Percentiles rank a stretch among this genome's conserved stretches.
These are phyloP conservation scores for Crithidia thermophila DNA, from an alignment of 208 protist species.

Conservation along the genomic window DNA sequence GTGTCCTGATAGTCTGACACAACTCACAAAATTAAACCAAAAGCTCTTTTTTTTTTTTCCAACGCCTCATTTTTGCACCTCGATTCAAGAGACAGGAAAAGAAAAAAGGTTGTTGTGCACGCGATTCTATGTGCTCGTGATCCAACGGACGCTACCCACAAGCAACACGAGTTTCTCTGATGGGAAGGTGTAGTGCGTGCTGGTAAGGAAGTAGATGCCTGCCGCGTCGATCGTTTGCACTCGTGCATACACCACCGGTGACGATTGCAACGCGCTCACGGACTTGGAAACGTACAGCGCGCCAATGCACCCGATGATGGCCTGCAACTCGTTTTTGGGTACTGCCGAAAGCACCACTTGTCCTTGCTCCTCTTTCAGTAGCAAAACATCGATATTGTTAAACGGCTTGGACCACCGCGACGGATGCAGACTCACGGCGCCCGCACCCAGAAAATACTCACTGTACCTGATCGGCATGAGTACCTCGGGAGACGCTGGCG, in stretches of 20 bases:
- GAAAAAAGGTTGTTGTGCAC: not conserved
- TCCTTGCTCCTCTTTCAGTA: conserved; percentile 63
- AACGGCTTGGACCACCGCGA: conserved; percentile 69
- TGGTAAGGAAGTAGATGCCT: conserved; percentile 78
- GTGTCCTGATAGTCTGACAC: no score
- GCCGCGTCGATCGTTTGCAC: conserved; percentile 71
- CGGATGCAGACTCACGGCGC: conserved; percentile 60
- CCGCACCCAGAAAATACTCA: conserved; percentile 75
- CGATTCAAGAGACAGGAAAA: conserved; percentile 1
- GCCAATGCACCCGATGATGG: conserved; percentile 78
- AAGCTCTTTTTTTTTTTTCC: conserved; percentile 4
- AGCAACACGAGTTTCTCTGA: conserved; percentile 67
- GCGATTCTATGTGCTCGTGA: conserved; percentile 49
- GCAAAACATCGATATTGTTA: conserved; percentile 65
- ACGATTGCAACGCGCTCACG: conserved; percentile 43
- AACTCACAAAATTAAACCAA: conserved; percentile 2
- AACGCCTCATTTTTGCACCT: not conserved
- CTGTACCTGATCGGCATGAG: conserved; percentile 51
- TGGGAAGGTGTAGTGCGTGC: conserved; percentile 75
- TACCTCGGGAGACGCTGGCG: conserved; percentile 25
- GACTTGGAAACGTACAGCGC: conserved; percentile 54
- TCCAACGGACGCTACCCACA: conserved; percentile 77
- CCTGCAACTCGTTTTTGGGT: conserved; percentile 58
- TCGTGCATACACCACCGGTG: conserved; percentile 63
- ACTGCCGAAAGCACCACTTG: conserved; percentile 53